Evolutionary conservation across 108 stramenopile genomes (phyloP).

Genomic region (Pseudonitzschia pungens): DNA sequence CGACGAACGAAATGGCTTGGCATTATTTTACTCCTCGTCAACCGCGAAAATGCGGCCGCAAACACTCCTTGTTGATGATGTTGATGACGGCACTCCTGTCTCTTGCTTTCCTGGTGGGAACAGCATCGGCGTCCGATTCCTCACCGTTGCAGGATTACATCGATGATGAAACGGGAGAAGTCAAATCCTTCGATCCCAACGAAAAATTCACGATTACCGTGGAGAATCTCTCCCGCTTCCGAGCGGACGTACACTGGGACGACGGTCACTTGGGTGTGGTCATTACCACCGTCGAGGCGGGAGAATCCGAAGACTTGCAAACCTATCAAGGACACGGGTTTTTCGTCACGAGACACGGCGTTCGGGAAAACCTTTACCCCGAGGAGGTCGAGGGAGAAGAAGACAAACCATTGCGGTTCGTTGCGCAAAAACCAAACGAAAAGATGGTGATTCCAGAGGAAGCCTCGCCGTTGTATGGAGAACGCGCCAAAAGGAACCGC

Average conservation of each 20-base stretch:
- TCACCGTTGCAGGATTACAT: constrained; percentile 2
- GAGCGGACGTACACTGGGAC: constrained; percentile 62
- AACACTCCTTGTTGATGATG: not conserved
- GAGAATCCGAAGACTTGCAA: constrained; percentile 23
- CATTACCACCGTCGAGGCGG: constrained; percentile 33
- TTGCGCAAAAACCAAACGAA: constrained; percentile 29
- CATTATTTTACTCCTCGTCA: not conserved
- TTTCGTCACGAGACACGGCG: constrained; percentile 66
- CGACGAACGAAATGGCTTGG: not conserved
- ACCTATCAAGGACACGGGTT: constrained; percentile 44
- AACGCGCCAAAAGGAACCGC: constrained; percentile 20
- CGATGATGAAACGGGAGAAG: constrained; percentile 7
- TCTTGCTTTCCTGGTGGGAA: not conserved
- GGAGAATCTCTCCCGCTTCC: constrained; percentile 30
- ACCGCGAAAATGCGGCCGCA: not conserved
- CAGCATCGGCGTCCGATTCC: constrained; percentile 5
- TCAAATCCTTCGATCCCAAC: not conserved
- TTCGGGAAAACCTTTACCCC: constrained; percentile 52
- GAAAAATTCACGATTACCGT: not conserved
- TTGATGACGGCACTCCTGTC: not conserved
- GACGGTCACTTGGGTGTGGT: constrained; percentile 48
- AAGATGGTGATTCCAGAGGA: constrained; percentile 43
- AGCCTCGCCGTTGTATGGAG: constrained; percentile 34
- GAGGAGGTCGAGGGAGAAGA: constrained; percentile 15
- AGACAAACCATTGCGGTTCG: constrained; percentile 28